These are phyloP conservation scores for Nyssa sinensis DNA, from an alignment of 148 eudicot genomes.

Conservation along the genomic window DNA sequence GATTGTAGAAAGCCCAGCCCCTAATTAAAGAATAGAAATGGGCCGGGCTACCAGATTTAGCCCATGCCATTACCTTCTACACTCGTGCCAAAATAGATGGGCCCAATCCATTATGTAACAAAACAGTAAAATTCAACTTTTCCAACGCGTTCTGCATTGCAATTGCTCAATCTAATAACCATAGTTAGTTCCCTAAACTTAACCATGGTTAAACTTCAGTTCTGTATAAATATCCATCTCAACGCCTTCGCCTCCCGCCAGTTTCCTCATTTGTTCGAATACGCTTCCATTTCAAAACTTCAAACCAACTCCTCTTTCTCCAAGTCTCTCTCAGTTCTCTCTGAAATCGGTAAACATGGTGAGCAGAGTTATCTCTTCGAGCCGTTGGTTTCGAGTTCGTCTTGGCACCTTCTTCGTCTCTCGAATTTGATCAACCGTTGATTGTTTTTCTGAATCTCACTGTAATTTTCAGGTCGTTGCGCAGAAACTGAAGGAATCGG, in stretches of 20 bases:
- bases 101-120: too few relatives aligned
- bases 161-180: conserved; percentile 8
- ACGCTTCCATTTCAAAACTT: background rate
- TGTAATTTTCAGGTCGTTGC: conserved; percentile 52
- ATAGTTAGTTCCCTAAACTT: background rate
- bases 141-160: background rate
- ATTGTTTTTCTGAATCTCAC: background rate
- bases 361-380: background rate
- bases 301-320: background rate
- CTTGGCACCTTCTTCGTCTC: background rate
- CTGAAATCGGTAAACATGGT: conserved; percentile 9
- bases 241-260: background rate
- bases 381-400: background rate
- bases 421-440: too few relatives aligned
- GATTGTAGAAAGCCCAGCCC: too few relatives aligned
- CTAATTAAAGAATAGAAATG: too few relatives aligned
- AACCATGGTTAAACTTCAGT: conserved; percentile 4
- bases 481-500: conserved; percentile 74
- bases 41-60: too few relatives aligned
- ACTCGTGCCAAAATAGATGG: too few relatives aligned
- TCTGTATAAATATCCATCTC: background rate
- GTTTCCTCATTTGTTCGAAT: background rate
- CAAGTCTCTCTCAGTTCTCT: conserved; percentile 5
- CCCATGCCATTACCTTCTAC: too few relatives aligned
- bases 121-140: too few relatives aligned